phyloP scores from a whole-genome alignment of 2,329 filamentous ascomycete species.

The Penicillium corylophilum region DNA sequence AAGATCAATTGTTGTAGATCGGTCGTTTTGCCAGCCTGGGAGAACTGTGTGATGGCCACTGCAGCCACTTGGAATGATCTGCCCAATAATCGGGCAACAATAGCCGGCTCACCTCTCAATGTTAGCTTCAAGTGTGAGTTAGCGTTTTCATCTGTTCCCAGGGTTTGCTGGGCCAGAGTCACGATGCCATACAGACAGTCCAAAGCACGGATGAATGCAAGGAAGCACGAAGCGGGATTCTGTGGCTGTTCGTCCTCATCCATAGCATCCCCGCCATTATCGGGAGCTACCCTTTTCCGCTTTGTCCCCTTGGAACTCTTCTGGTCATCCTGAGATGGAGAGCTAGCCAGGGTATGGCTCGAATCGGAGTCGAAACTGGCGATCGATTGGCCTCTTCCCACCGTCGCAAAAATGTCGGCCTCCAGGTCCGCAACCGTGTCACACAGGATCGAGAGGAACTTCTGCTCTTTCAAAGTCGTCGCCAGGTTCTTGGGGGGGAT shows the following conservation, averaged over 20 bases:
- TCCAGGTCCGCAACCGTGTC: constrained; percentile 61
- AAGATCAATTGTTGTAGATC: constrained; percentile 37
- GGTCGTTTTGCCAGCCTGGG: constrained; percentile 28
- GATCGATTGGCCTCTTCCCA: constrained; percentile 24
- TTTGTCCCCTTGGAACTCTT: constrained; percentile 34
- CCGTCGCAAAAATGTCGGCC: constrained; percentile 28
- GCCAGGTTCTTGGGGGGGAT: constrained; percentile 69
- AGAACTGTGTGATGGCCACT: constrained; percentile 31
- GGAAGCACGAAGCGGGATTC: constrained; percentile 32
- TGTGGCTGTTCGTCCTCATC: constrained; percentile 32
- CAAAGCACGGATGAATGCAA: constrained; percentile 33
- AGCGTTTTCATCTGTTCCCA: constrained; percentile 31
- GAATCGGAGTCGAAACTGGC: constrained; percentile 37
- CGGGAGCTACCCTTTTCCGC: constrained; percentile 35
- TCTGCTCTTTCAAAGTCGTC: constrained; percentile 67
- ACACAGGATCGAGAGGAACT: constrained; percentile 66
- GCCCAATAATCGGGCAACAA: constrained; percentile 37
- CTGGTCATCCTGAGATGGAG: constrained; percentile 22
- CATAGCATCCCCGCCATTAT: constrained; percentile 28
- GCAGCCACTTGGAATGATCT: constrained; percentile 36
- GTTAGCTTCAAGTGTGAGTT: constrained; percentile 42
- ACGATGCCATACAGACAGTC: constrained; percentile 37
- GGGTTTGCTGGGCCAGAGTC: constrained; percentile 26
- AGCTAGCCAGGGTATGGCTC: constrained; percentile 33
- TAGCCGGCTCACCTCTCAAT: constrained; percentile 37